A percentile compares a stretch with the other conserved stretches of the same genome.
Conservation (phyloP, 345 rosid genomes). For the Ricinus communis region DNA sequence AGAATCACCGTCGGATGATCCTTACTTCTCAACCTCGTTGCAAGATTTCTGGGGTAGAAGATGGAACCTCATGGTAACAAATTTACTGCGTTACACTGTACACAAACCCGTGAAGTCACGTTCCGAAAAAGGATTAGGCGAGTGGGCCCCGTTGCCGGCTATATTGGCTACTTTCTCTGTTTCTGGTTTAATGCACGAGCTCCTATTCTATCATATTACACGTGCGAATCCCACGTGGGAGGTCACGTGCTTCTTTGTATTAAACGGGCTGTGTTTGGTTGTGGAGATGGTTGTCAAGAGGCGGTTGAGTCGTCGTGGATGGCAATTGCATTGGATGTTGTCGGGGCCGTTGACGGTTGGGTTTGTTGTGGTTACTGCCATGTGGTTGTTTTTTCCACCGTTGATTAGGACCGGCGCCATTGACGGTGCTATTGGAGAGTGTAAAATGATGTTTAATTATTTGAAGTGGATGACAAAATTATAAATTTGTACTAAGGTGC, state of each 20-base stretch:
- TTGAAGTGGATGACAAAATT: not conserved
- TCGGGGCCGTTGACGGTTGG: conserved; percentile 34
- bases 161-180: conserved; percentile 23
- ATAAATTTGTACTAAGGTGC: no score
- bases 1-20: conserved; percentile 44
- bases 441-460: conserved; percentile 8
- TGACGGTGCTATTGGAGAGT: conserved; percentile 22
- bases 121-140: no score
- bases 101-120: conserved; percentile 15
- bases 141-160: conserved; percentile 1
- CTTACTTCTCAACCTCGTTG: conserved; percentile 38
- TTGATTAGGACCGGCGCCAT: conserved; percentile 20
- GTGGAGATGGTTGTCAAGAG: conserved; percentile 34
- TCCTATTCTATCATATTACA: conserved; percentile 22
- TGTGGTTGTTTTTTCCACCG: conserved; percentile 47
- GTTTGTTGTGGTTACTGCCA: conserved; percentile 32
- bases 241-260: conserved; percentile 33
- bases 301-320: conserved; percentile 3
- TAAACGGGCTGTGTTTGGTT: conserved; percentile 38
- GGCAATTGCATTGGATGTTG: conserved; percentile 22
- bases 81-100: conserved; percentile 22
- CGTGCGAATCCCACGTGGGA: conserved; percentile 37
- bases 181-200: conserved; percentile 40
- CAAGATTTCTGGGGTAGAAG: conserved; percentile 42
- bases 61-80: conserved; percentile 37